Conservation (phyloP, 192 early-diverging fungal genomes). For the Umbelopsis sp. region DNA sequence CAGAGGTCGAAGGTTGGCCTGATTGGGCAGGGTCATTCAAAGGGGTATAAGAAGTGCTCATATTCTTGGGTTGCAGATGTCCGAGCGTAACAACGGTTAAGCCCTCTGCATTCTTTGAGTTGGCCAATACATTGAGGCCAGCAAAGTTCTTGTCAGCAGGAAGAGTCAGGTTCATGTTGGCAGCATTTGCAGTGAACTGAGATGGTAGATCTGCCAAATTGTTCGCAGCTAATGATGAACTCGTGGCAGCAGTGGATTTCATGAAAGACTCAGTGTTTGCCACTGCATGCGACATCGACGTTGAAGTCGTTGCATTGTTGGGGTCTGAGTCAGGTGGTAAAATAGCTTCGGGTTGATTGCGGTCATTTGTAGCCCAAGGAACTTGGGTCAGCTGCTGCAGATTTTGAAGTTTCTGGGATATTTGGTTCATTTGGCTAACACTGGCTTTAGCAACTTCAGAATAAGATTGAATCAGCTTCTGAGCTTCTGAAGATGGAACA, state of each 20-base stretch:
- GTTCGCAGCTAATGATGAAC: background rate
- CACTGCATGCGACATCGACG: background rate
- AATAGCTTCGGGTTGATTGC: background rate
- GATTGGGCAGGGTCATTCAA: background rate
- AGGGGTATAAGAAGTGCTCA: slow-evolving; percentile 9
- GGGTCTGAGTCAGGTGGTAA: background rate
- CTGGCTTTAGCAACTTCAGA: slow-evolving; percentile 28
- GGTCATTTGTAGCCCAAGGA: background rate
- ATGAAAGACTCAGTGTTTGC: background rate
- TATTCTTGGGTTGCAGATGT: slow-evolving; percentile 30
- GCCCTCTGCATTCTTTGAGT: slow-evolving; percentile 7
- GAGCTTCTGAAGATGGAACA: slow-evolving; percentile 33
- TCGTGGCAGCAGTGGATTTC: background rate
- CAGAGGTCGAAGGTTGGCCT: background rate
- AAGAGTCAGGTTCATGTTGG: slow-evolving; percentile 28
- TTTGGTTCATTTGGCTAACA: slow-evolving; percentile 36
- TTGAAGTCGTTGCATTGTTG: background rate
- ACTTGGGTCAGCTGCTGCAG: slow-evolving; percentile 23
- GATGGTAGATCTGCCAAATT: background rate
- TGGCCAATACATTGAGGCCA: background rate
- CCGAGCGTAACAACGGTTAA: slow-evolving; percentile 30
- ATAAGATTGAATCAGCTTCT: slow-evolving; percentile 39
- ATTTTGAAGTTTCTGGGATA: slow-evolving; percentile 26
- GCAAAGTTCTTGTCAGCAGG: background rate
- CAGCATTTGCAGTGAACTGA: slow-evolving; percentile 18